Evolutionary conservation across 768 basidiomycete species (phyloP), one percentile per base, ranked within the genome.

Genomic region (Mrakia gelida): DNA sequence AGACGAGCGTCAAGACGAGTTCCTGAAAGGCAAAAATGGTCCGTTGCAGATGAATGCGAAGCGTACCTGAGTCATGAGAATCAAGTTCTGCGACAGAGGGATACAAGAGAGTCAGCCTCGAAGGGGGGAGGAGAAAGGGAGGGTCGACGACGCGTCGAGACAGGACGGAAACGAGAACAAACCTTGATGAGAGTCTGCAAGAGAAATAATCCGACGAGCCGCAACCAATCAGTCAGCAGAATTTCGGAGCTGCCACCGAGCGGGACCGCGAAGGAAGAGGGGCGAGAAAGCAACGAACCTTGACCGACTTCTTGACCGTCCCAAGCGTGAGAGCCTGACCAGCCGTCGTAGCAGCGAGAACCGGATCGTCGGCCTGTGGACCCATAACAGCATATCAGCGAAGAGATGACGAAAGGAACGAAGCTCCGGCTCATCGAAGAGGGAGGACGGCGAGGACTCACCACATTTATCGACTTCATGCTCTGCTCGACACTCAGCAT

Each of bases 21-120:
- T 10, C 45, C 45, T 11, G 15, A 45, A 10, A 16, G 45, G 11
- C 11, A 45, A 45, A 7, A 45, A 38, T 3, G 38, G 38, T 38
- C 15, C 5, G 45, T 10, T 13, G 11, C 15, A 13, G 45, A 45
- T 45, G 45, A 15, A 45, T 45, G 45, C 2, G 11, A 1, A 45
- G 11, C 45, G 45, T 52, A 52, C 49, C 18, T 75, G 75, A 21
- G 75, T 75, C 75, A 75, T 75, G 34, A 75, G 34, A 32, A 75
- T 75, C 30, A 75, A 63, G 26, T 67, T 65, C 75, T 75, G 45
- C 0, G 32, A 18, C 34, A 9, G 30, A 34, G n/a, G 21, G 30
- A 32, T 26, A 45, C 15, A 13, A 7, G 11, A 15, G 30, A 26
- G 23, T 73, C 52, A 73, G 71, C 71, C 3, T 6, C 18, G n/a